Base-by-base conservation (phyloP, 371 early-diverging fungal genomes). In the Haplosporangium sp. region DNA sequence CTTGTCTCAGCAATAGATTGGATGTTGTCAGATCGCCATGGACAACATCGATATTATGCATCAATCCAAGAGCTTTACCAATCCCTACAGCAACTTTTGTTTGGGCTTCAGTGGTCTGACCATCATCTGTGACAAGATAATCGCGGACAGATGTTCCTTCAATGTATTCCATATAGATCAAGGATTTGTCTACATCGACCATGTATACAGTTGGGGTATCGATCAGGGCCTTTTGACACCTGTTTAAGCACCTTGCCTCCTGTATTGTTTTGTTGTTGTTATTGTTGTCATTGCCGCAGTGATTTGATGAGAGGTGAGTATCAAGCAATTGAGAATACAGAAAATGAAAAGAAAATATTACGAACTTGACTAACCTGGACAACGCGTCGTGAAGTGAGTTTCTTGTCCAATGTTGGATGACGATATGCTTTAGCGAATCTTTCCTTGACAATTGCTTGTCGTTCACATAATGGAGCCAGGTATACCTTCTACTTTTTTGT, bases 1-100 rank as follows among this genome's bases (percentile, higher is more conserved):
- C 76, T 39, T 88, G 82, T 45, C 92, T 84, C 42, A 97, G 48
- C 83, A 99, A 89, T 76, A 99, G 85, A 82, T 99, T 99, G 4
- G 98, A 97, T 0, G 99, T 98, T 2, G 99, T 99, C 79, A 99
- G 84, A 82, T 99, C 99, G 3, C 99, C 99, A 77, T 99, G 99
- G 15, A 99, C 87, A 40, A 99, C 88, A 77, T 96, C 94, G 39
- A 88, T 71, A 37, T 82, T 84, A 85, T 99, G 99, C 90, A 99
- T 92, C 70, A 83, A 83, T 6, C 93, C 94, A 39, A 99, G 69
- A 2, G 91, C 85, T 15, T 56, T 65, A 2, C 97, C 99, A 45
- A 96, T 89, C 20, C 75, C 81, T 48, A 82, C 61, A 58, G 92
- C 91, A 27, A 91, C 70, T 47, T 69, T 47, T 20, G 63, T 37